Percentiles rank a stretch among this genome's conserved stretches.
Conservation (phyloP, 345 rosid genomes). For the Murraya koenigii region DNA sequence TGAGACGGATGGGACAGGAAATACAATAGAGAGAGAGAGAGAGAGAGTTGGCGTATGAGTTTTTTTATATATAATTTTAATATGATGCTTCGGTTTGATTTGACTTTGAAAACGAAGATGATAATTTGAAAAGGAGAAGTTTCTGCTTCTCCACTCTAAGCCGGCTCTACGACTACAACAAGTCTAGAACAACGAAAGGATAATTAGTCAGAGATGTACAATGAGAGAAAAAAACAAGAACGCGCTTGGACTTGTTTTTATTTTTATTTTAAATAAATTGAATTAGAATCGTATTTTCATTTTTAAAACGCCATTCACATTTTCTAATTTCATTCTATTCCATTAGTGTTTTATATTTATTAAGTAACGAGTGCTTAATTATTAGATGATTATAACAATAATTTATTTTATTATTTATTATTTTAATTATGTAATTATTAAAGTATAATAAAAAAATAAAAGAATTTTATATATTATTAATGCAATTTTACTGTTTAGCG, state of each 20-base stretch:
- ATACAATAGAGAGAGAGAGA: no score
- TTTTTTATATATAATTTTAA: no score
- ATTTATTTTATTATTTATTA: no score
- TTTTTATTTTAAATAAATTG: background rate
- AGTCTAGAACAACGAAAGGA: background rate
- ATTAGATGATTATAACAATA: no score
- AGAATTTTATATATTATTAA: no score
- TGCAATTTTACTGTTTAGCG: no score
- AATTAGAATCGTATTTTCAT: background rate
- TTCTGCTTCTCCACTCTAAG: background rate
- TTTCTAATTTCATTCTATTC: no score
- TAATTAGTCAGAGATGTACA: background rate
- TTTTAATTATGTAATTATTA: no score
- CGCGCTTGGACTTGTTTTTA: background rate
- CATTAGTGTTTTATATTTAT: no score
- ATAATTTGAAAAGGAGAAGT: background rate
- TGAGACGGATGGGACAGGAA: background rate
- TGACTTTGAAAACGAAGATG: conserved; percentile 3
- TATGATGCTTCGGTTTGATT: background rate
- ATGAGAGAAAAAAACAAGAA: background rate
- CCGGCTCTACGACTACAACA: background rate
- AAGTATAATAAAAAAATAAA: no score
- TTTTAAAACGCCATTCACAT: no score
- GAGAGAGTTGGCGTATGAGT: background rate
- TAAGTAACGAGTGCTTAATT: no score